Evolutionary conservation across 495 filamentous ascomycete species (phyloP).

Genomic region (Letharia columbiana): DNA sequence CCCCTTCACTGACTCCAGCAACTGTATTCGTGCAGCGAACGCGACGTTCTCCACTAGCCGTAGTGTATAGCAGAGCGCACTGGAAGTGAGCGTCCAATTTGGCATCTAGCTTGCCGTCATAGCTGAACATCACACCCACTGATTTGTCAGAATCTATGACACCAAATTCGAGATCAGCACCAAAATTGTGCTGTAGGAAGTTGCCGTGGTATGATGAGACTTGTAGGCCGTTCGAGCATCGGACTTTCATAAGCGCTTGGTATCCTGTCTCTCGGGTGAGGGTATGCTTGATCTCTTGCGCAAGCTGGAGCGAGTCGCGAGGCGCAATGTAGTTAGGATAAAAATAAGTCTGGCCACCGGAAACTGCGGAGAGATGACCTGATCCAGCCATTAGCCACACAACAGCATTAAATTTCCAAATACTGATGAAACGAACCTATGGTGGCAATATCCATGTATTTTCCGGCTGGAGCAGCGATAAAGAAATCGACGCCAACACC

Average conservation of each 20-base stretch:
- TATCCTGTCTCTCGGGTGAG: conserved; percentile 91
- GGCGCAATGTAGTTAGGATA: conserved; percentile 91
- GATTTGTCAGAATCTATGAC: conserved; percentile 90
- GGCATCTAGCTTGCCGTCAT: conserved; percentile 93
- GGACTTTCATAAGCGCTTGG: conserved; percentile 96
- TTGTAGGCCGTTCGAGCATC: conserved; percentile 93
- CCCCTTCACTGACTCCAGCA: conserved; percentile 78
- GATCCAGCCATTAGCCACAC: not conserved
- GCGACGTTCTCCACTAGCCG: conserved; percentile 76
- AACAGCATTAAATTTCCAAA: not conserved
- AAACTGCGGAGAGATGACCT: conserved; percentile 51
- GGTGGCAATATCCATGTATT: conserved; percentile 90
- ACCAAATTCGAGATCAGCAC: conserved; percentile 91
- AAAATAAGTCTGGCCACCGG: conserved; percentile 88
- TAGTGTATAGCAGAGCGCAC: conserved; percentile 88
- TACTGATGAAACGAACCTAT: conserved; percentile 48
- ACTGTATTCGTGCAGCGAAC: conserved; percentile 92
- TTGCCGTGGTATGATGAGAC: conserved; percentile 91
- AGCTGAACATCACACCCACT: conserved; percentile 83
- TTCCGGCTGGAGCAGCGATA: conserved; percentile 77
- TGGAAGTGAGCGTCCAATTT: conserved; percentile 98
- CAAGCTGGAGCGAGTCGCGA: conserved; percentile 75
- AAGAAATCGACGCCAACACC: conserved; percentile 92
- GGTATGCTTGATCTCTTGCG: conserved; percentile 75
- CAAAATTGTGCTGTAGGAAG: conserved; percentile 89